Percentiles rank a stretch among this genome's conserved stretches.
phyloP scores from a whole-genome alignment of 768 basidiomycete species.

The Boletellus ananas region DNA sequence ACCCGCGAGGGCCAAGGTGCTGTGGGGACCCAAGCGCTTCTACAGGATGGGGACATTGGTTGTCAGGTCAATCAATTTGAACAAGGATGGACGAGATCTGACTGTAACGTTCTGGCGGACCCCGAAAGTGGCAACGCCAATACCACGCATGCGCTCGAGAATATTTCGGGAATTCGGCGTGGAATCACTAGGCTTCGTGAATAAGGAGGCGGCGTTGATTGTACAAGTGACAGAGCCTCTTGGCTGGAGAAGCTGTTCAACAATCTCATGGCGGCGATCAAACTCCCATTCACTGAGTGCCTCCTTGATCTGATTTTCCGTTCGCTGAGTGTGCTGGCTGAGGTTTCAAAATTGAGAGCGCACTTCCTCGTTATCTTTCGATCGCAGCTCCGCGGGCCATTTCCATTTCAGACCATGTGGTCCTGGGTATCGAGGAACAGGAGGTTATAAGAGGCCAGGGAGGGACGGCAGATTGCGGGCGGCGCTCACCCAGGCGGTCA shows the following conservation, averaged over 20 bases:
- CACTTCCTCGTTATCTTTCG: conserved; percentile 48
- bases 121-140: conserved; percentile 33
- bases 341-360: conserved; percentile 19
- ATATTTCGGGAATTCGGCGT: conserved; percentile 24
- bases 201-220: conserved; percentile 49
- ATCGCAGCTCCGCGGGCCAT: conserved; percentile 45
- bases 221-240: conserved; percentile 43
- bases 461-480: conserved; percentile 5
- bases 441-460: conserved; percentile 6
- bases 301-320: conserved; percentile 43
- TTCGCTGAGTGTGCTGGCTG: conserved; percentile 19
- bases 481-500: conserved; percentile 58
- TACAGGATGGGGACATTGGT: conserved; percentile 26
- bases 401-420: conserved; percentile 38
- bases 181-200: conserved; percentile 33
- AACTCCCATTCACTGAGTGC: conserved; percentile 40
- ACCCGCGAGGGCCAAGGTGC: conserved; percentile 39
- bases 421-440: conserved; percentile 22
- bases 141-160: conserved; percentile 35
- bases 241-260: conserved; percentile 41
- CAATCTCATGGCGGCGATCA: conserved; percentile 33
- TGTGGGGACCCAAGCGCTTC: conserved; percentile 48
- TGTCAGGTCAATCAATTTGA: conserved; percentile 21
- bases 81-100: conserved; percentile 15
- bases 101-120: conserved; percentile 47